phyloP scores from a whole-genome alignment of 345 rosid species.

The Eucalyptus rudis region DNA sequence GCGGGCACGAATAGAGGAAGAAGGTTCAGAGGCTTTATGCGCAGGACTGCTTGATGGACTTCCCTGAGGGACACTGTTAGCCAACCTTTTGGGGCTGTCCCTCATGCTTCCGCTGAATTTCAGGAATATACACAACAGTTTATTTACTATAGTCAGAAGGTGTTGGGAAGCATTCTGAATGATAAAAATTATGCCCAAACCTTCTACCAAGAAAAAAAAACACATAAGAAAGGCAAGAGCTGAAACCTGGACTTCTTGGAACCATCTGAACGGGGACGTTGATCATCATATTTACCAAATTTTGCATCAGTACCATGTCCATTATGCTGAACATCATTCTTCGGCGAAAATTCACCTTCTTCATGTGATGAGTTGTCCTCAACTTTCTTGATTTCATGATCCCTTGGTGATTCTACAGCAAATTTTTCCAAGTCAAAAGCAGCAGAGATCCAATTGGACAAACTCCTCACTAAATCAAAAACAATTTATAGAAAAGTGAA shows the following conservation, averaged over 20 bases:
- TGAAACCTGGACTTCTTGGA: constrained; percentile 53
- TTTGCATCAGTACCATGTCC: constrained; percentile 18
- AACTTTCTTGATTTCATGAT: constrained; percentile 10
- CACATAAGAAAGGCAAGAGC: background rate
- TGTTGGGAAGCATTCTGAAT: background rate
- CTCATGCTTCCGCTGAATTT: constrained; percentile 32
- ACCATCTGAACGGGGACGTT: constrained; percentile 1
- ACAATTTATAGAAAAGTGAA: background rate
- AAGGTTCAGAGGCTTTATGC: constrained; percentile 21
- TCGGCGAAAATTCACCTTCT: constrained; percentile 50
- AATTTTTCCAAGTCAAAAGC: background rate
- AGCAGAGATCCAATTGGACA: background rate
- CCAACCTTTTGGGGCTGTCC: constrained; percentile 19
- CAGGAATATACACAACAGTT: background rate
- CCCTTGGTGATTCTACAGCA: background rate
- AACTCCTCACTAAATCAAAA: background rate
- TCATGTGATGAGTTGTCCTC: constrained; percentile 25
- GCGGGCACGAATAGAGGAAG: constrained; percentile 9
- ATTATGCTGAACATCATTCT: constrained; percentile 26
- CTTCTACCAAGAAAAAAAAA: background rate
- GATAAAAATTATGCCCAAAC: background rate
- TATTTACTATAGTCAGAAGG: background rate
- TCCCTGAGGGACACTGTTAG: constrained; percentile 3
- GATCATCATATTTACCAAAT: constrained; percentile 2
- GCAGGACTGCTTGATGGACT: constrained; percentile 17